Base-by-base conservation (phyloP, 768 basidiomycete genomes). In the Pholiota conissans region DNA sequence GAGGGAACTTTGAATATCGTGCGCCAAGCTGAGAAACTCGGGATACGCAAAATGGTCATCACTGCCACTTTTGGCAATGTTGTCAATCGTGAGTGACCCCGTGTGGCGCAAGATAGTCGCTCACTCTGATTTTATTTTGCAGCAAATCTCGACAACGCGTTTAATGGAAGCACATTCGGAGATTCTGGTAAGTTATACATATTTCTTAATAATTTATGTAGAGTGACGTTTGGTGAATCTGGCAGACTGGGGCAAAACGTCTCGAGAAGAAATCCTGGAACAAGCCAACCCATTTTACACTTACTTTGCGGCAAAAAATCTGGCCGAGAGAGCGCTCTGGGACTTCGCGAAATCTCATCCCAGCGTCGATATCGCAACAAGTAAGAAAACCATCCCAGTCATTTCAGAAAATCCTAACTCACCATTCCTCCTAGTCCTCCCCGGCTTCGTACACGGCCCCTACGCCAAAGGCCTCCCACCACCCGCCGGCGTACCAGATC, bases 261-360 rank as follows among this genome's bases (percentile, higher is more conserved):
- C 73, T 7, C 48, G 56, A 20, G 72, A 74, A 39, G 69, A 75
- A 40, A 68, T 68, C 0, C 50, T 61, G 20, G 59, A 49, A 5
- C 60, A 66, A 6, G 59, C 61, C 5, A 26, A 52, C 35, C 64
- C 66, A 0, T 61, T 63, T 22, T 73, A 69, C 47, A 63, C 69
- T 48, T 81, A 80, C 65, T 65, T 69, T n/a, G 71, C 71, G 14
- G 67, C 74, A 20, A 81, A 81, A 53, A 65, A 67, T 13, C 57
- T 78, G 3, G 71, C 76, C 3, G 78, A 80, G 61, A 61, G 62
- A 27, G 74, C 75, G 2, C 69, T 72, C 8, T 78, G 77, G 77
- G 64, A 74, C 13, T 76, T 76, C 49, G 76, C 70, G 3, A 63
- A 65, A 45, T 59, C 67, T n/a, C 71, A 78, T 58, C 71, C 75